These are phyloP conservation scores for Microcos paniculata DNA, from an alignment of 345 rosid species.

Conservation along the genomic window DNA sequence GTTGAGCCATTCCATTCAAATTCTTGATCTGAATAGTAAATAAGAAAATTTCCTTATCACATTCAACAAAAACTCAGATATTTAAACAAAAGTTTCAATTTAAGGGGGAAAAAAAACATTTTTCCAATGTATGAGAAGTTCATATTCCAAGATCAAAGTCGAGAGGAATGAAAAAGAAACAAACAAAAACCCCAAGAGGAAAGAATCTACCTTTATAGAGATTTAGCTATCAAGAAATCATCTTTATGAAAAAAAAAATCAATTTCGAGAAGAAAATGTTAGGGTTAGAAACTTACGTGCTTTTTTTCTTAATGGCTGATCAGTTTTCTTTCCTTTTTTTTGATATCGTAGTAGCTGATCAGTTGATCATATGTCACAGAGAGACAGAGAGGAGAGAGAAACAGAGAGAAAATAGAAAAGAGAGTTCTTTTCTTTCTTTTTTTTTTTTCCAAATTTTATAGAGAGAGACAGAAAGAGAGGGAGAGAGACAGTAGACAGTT, in stretches of 20 bases:
- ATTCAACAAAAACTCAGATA: not conserved
- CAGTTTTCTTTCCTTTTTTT: not conserved
- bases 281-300: conserved; percentile 1
- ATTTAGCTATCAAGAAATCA: not conserved
- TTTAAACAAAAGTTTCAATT: not conserved
- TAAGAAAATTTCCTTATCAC: not conserved
- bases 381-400: not conserved
- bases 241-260: not conserved
- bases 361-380: not conserved
- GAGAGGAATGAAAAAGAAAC: not conserved
- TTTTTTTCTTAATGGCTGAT: not conserved
- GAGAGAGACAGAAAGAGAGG: not conserved
- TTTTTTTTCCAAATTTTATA: not conserved
- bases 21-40: not conserved
- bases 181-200: not conserved
- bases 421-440: too few species aligned
- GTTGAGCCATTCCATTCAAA: not conserved
- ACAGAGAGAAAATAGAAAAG: not conserved
- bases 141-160: not conserved
- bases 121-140: not conserved
- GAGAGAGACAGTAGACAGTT: not conserved
- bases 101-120: not conserved
- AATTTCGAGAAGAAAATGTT: not conserved
- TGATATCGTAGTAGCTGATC: not conserved
- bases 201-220: not conserved